Evolutionary conservation across 495 filamentous ascomycete genomes (phyloP).

Genomic region (Daldinia bambusicola): DNA sequence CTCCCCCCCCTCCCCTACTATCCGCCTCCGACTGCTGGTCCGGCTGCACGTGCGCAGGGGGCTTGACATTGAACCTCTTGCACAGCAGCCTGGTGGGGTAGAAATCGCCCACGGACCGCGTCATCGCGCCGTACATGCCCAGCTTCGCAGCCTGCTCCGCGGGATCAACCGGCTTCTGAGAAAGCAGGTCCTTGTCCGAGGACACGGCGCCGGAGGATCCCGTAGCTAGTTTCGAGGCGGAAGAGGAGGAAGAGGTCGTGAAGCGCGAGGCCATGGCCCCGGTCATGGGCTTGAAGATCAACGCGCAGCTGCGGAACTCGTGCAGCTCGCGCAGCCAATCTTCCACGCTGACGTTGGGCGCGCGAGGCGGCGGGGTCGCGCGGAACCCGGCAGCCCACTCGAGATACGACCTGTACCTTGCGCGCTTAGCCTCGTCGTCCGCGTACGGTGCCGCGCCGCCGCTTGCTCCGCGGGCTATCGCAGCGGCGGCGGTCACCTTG

Average conservation of each 20-base stretch:
- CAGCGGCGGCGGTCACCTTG: conserved; percentile 75
- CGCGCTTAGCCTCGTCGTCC: conserved; percentile 80
- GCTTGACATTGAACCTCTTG: conserved; percentile 89
- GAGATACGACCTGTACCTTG: conserved; percentile 82
- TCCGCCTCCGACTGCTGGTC: conserved; percentile 60
- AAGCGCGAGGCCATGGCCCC: conserved; percentile 93
- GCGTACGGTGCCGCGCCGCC: conserved; percentile 88
- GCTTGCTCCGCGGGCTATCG: conserved; percentile 75
- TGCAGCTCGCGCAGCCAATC: conserved; percentile 83
- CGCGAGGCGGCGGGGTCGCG: conserved; percentile 65
- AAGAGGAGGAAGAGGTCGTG: conserved; percentile 70
- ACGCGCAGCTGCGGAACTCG: conserved; percentile 88
- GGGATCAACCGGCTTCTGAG: conserved; percentile 75
- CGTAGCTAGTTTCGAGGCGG: conserved; percentile 39
- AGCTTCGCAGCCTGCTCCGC: conserved; percentile 88
- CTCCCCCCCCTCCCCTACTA: conserved; percentile 16
- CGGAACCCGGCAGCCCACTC: conserved; percentile 75
- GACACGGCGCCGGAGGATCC: conserved; percentile 39
- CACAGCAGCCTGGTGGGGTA: conserved; percentile 86
- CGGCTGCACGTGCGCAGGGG: conserved; percentile 74
- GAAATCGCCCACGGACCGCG: conserved; percentile 75
- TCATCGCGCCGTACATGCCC: conserved; percentile 93
- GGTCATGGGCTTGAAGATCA: conserved; percentile 92
- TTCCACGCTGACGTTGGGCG: conserved; percentile 65
- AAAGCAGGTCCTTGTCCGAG: conserved; percentile 58